These are phyloP conservation scores for Sporothrix inflata DNA, from an alignment of 2,329 filamentous ascomycete species.

Conservation along the genomic window DNA sequence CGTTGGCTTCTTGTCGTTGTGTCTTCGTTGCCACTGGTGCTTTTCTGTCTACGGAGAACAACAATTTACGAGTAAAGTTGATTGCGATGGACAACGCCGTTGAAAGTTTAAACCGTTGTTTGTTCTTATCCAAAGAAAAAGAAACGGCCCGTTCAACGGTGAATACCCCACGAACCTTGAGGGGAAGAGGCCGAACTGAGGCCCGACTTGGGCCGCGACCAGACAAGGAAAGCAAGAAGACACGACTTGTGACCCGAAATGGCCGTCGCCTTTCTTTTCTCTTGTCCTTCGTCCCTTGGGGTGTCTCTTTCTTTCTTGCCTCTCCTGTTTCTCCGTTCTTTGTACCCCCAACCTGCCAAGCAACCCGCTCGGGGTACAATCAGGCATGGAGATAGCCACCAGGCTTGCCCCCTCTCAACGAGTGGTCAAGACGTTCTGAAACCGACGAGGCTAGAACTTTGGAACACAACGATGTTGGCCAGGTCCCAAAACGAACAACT, in stretches of 20 bases:
- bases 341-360: conserved; percentile 17
- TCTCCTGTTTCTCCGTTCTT: neutral
- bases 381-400: neutral
- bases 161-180: neutral
- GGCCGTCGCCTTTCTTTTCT: conserved; percentile 7
- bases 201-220: conserved; percentile 9
- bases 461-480: neutral
- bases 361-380: neutral
- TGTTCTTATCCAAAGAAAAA: neutral
- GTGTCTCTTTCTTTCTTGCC: neutral
- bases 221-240: neutral
- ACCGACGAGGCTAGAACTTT: neutral
- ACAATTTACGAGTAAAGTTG: neutral
- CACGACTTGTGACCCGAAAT: conserved; percentile 8
- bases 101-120: neutral
- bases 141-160: neutral
- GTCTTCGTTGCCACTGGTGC: neutral
- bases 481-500: neutral
- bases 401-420: neutral
- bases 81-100: neutral
- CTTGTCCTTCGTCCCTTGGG: neutral
- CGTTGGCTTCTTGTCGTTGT: neutral
- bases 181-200: conserved; percentile 1
- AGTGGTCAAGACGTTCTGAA: neutral
- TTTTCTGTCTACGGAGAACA: too few relatives aligned